These are phyloP conservation scores for Penicillium simplicissimum DNA, from an alignment of 495 filamentous ascomycete genomes.

Conservation along the genomic window DNA sequence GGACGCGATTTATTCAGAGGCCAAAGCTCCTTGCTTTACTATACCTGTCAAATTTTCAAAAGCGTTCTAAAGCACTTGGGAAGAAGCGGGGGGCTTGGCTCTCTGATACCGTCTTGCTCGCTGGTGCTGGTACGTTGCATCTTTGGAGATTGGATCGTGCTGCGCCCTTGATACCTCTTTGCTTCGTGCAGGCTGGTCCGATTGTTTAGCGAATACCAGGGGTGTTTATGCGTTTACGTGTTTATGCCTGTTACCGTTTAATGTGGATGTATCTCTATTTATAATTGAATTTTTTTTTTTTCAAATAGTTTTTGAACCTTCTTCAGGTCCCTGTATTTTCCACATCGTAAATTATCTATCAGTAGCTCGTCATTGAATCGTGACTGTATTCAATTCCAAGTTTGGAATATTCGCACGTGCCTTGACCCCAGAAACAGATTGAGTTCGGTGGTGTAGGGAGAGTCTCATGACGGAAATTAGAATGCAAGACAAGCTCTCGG, in stretches of 20 bases:
- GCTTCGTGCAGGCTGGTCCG: constrained; percentile 11
- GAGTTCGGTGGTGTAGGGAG: too few relatives aligned
- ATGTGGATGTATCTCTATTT: constrained; percentile 20
- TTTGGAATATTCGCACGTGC: too few relatives aligned
- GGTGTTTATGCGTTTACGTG: constrained; percentile 19
- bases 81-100: background rate
- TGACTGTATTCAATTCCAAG: too few relatives aligned
- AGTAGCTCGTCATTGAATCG: too few relatives aligned
- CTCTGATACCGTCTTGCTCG: background rate
- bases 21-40: background rate
- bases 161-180: background rate
- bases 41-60: background rate
- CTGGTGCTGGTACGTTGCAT: background rate
- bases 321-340: background rate
- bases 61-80: background rate
- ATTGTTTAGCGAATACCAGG: constrained; percentile 23
- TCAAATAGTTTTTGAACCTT: background rate
- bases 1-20: background rate
- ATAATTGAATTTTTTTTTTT: constrained; percentile 8
- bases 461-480: too few relatives aligned
- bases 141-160: background rate
- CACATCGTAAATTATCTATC: too few relatives aligned
- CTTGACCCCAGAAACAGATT: too few relatives aligned
- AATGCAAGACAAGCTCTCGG: too few relatives aligned
- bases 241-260: constrained; percentile 14